Conservation (phyloP, 2,329 filamentous ascomycete species). For the Fusarium coicis region DNA sequence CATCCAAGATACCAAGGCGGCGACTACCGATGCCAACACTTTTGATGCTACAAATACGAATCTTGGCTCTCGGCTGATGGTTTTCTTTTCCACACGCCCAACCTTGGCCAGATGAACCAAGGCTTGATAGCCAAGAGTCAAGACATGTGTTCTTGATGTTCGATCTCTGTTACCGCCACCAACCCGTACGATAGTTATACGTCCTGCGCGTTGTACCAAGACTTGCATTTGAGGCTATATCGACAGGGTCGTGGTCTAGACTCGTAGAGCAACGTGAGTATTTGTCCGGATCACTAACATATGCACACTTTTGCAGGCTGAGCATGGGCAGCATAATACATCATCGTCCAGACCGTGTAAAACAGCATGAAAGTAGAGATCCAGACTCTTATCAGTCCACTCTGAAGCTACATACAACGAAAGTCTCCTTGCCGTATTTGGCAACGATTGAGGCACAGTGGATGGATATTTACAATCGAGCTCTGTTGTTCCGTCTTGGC, state of each 20-base stretch:
- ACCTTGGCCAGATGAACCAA: background rate
- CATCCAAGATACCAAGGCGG: constrained; percentile 27
- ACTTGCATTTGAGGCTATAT: background rate
- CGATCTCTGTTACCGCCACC: constrained; percentile 1
- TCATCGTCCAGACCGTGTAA: background rate
- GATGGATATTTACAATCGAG: background rate
- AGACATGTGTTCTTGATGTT: constrained; percentile 17
- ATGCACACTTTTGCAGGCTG: background rate
- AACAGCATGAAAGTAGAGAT: background rate
- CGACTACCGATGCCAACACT: constrained; percentile 27
- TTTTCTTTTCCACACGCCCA: background rate
- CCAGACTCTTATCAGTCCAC: background rate
- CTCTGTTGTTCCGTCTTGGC: background rate
- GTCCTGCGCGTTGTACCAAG: background rate
- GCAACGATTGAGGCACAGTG: background rate
- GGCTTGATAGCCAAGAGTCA: background rate
- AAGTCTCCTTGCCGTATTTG: background rate
- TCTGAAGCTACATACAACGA: background rate
- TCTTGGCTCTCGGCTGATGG: constrained; percentile 28
- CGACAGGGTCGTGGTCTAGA: background rate
- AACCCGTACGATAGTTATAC: background rate
- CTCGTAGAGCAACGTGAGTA: background rate
- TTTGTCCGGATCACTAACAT: background rate
- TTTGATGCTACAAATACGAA: background rate
- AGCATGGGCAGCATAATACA: constrained; percentile 1